Percentiles rank a stretch among this genome's conserved stretches.
These are phyloP conservation scores for Ceraceosorus guamensis DNA, from an alignment of 1,284 basidiomycete genomes.

Conservation along the genomic window DNA sequence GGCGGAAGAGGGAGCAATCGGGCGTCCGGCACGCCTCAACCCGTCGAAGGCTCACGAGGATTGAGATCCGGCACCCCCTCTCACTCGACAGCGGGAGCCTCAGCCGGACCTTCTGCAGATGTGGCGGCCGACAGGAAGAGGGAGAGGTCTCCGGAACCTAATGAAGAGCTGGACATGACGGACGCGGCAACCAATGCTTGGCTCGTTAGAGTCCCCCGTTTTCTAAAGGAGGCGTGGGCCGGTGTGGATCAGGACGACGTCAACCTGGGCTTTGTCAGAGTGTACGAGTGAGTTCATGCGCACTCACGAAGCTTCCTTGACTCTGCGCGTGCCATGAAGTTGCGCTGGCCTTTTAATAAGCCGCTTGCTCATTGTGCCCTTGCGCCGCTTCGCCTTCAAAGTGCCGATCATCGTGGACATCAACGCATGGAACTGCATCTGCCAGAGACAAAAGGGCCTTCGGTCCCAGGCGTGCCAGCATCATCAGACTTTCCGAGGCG, in stretches of 20 bases:
- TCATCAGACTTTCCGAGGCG: constrained; percentile 21
- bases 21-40: too few species aligned
- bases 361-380: too few species aligned
- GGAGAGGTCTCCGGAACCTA: constrained; percentile 44
- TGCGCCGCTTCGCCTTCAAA: too few species aligned
- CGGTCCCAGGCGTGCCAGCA: constrained; percentile 9
- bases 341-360: too few species aligned
- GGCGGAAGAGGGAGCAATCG: too few species aligned
- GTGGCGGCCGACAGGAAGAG: too few species aligned
- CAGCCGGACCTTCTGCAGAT: too few species aligned
- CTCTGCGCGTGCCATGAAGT: too few species aligned
- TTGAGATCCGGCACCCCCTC: too few species aligned
- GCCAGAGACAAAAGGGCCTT: constrained; percentile 14
- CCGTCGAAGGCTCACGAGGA: too few species aligned
- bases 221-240: constrained; percentile 54
- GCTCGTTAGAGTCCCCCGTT: constrained; percentile 52
- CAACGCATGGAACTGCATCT: constrained; percentile 43
- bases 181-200: constrained; percentile 36
- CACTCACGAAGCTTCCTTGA: too few species aligned
- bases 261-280: constrained; percentile 52
- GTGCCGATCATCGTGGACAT: constrained; percentile 37
- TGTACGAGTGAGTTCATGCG: constrained; percentile 49
- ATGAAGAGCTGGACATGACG: constrained; percentile 38
- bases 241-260: constrained; percentile 51
- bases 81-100: too few species aligned